A percentile compares a stretch with the other conserved stretches of the same genome.
These are phyloP conservation scores for Eleusine indica DNA, from an alignment of 176 grass and related monocot genomes.

Conservation along the genomic window DNA sequence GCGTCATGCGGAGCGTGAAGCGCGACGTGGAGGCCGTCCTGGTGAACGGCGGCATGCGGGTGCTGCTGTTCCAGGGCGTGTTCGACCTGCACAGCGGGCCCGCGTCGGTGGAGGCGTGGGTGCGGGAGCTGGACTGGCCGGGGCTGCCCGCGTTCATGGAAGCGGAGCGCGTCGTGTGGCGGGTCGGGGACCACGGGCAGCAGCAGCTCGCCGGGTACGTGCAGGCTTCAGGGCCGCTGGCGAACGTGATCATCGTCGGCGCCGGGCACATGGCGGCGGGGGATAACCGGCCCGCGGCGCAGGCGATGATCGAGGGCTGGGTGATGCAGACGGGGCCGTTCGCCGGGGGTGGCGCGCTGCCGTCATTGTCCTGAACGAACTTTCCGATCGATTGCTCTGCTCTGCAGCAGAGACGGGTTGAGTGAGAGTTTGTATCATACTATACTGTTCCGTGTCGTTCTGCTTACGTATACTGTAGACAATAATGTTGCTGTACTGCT, in stretches of 20 bases:
- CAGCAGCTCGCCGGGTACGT: conserved; percentile 47
- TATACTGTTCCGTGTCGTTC: background rate
- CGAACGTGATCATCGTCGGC: conserved; percentile 35
- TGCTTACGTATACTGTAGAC: too few relatives aligned
- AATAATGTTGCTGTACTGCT: too few relatives aligned
- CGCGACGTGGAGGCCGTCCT: conserved; percentile 34
- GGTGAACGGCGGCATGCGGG: conserved; percentile 14
- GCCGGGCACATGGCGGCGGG: conserved; percentile 38
- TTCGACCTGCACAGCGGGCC: conserved; percentile 41
- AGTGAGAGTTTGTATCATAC: background rate
- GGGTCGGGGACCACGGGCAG: background rate
- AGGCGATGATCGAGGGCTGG: conserved; percentile 60
- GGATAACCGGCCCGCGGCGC: conserved; percentile 25
- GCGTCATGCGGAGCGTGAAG: conserved; percentile 61
- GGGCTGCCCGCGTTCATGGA: conserved; percentile 47
- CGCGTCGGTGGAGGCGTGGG: conserved; percentile 51
- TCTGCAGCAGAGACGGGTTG: background rate
- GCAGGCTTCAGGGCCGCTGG: conserved; percentile 32
- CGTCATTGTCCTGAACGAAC: background rate
- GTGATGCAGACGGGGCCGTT: conserved; percentile 5
- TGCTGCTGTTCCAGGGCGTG: conserved; percentile 56
- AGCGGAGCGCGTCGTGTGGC: conserved; percentile 47
- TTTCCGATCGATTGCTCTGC: background rate
- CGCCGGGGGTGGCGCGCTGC: background rate
- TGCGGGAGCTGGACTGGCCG: conserved; percentile 30